Conservation (phyloP, 2,329 filamentous ascomycete genomes). For the Colletotrichum cordylinicola region DNA sequence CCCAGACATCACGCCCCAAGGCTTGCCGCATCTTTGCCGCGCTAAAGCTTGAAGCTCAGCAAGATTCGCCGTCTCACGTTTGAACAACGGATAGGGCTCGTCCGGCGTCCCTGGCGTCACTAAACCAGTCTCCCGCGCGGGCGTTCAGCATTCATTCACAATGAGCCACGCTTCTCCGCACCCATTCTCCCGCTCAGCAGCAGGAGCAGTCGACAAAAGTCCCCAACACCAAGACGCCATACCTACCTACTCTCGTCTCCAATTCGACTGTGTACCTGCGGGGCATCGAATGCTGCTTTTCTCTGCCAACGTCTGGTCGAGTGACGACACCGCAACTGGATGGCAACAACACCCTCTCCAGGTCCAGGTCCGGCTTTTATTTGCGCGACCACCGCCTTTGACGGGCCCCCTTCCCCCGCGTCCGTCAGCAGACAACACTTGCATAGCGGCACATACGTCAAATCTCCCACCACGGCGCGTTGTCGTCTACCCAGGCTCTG, state of each 20-base stretch:
- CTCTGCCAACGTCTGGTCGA: neutral
- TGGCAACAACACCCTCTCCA: neutral
- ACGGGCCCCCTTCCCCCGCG: neutral
- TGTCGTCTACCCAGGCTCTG: neutral
- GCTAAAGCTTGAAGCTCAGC: neutral
- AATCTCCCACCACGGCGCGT: neutral
- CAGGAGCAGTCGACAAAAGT: constrained; percentile 12
- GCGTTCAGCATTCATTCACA: neutral
- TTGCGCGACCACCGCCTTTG: neutral
- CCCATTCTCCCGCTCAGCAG: constrained; percentile 11
- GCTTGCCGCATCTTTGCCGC: constrained; percentile 13
- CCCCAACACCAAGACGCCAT: neutral
- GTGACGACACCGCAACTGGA: neutral
- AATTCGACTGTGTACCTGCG: neutral
- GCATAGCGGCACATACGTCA: neutral
- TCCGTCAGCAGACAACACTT: constrained; percentile 3
- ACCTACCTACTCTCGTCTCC: neutral
- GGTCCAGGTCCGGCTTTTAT: neutral
- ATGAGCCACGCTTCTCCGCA: neutral
- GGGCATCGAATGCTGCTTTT: neutral
- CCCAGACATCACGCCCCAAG: constrained; percentile 1
- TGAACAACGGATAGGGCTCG: neutral
- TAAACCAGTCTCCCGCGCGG: neutral
- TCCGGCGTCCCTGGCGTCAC: neutral
- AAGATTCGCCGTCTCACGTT: neutral